These are phyloP conservation scores for Globisporangium sylvaticum DNA, from an alignment of 352 stramenopile species.

Conservation along the genomic window DNA sequence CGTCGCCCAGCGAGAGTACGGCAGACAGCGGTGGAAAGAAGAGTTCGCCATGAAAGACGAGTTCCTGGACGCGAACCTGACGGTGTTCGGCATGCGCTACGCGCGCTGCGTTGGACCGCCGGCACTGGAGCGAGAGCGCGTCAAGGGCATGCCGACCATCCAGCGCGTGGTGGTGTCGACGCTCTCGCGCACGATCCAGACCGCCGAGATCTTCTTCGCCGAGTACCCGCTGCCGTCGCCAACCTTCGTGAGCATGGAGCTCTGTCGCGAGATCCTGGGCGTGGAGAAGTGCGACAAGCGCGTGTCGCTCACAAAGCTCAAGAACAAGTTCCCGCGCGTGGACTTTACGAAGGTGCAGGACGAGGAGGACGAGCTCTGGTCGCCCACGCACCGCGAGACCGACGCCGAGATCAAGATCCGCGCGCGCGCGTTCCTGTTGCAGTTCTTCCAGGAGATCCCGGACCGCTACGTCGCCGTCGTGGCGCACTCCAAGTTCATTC, in stretches of 20 bases:
- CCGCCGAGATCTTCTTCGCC: constrained; percentile 57
- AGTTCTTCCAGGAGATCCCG: constrained; percentile 36
- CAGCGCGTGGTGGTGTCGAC: constrained; percentile 67
- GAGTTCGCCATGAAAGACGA: constrained; percentile 50
- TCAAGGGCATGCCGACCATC: constrained; percentile 52
- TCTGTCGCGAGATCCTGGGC: constrained; percentile 57
- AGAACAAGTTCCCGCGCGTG: constrained; percentile 49
- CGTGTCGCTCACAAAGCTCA: constrained; percentile 35
- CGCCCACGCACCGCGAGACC: constrained; percentile 54
- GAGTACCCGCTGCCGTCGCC: constrained; percentile 23
- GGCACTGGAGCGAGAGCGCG: constrained; percentile 32
- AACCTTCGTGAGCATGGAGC: constrained; percentile 53
- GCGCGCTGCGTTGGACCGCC: constrained; percentile 36
- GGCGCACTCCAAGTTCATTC: constrained; percentile 70
- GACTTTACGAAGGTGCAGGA: constrained; percentile 47
- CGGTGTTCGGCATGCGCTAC: constrained; percentile 48
- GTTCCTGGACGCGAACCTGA: constrained; percentile 68
- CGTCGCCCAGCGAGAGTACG: constrained; percentile 45
- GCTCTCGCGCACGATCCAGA: constrained; percentile 66
- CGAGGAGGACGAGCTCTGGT: constrained; percentile 57
- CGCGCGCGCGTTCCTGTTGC: constrained; percentile 36
- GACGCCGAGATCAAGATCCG: constrained; percentile 49
- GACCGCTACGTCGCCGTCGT: constrained; percentile 57
- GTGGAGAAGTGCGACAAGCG: constrained; percentile 72
- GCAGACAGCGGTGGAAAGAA: constrained; percentile 50